These are phyloP conservation scores for Meira miltonrushii DNA, from an alignment of 1,284 basidiomycete genomes.

Conservation along the genomic window DNA sequence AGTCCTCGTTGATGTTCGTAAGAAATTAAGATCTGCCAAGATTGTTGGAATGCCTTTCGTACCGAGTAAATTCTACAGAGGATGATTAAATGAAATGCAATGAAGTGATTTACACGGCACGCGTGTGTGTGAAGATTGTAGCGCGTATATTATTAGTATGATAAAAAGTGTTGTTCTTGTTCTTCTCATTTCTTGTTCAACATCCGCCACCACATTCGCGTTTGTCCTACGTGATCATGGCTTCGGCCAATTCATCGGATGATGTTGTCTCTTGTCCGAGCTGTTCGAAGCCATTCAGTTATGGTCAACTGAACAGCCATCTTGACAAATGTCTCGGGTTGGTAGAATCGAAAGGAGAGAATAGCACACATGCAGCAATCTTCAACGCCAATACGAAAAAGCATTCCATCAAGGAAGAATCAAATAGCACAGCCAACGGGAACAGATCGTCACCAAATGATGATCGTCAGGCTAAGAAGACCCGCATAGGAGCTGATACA, in stretches of 20 bases:
- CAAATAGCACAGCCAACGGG: background rate
- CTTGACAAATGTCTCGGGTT: constrained; percentile 34
- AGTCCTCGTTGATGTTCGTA: constrained; percentile 71
- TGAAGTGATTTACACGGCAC: too few species aligned
- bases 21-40: constrained; percentile 65
- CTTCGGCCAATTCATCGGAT: background rate
- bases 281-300: constrained; percentile 27
- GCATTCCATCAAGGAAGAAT: background rate
- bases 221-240: background rate
- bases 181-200: too few species aligned
- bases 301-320: constrained; percentile 39
- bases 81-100: constrained; percentile 8
- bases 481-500: background rate
- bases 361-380: background rate
- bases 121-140: too few species aligned
- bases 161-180: too few species aligned
- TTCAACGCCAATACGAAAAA: constrained; percentile 3
- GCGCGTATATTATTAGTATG: too few species aligned
- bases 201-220: too few species aligned
- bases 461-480: background rate
- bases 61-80: constrained; percentile 54
- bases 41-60: constrained; percentile 75
- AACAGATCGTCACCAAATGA: background rate
- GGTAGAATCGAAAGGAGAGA: background rate
- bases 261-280: constrained; percentile 37